Percentiles rank a stretch among this genome's conserved stretches.
phyloP scores from a whole-genome alignment of 2,329 filamentous ascomycete genomes.

The Ilyonectria sp. region DNA sequence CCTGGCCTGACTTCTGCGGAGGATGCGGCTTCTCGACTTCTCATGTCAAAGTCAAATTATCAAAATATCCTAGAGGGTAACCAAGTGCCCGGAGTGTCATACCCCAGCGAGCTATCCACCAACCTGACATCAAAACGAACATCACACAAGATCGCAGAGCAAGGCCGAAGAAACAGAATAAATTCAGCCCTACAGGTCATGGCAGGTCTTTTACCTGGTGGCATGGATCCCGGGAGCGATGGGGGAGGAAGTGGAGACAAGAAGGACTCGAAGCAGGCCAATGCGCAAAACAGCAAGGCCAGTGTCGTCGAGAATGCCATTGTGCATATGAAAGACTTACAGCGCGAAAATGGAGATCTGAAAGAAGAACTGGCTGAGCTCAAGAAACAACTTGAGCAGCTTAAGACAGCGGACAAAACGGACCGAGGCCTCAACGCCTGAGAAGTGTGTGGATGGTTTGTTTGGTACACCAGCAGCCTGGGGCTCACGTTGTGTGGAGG shows the following conservation, averaged over 20 bases:
- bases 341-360: conserved; percentile 79
- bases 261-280: conserved; percentile 63
- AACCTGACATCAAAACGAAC: conserved; percentile 97
- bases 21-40: conserved; percentile 77
- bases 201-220: conserved; percentile 83
- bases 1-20: conserved; percentile 67
- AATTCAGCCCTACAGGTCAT: conserved; percentile 95
- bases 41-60: conserved; percentile 97
- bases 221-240: conserved; percentile 57
- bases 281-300: conserved; percentile 87
- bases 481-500: conserved; percentile 26
- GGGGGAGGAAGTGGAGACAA: conserved; percentile 61
- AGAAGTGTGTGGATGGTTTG: conserved; percentile 14
- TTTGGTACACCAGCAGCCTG: conserved; percentile 7
- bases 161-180: conserved; percentile 94
- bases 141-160: conserved; percentile 97
- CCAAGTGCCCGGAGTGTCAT: conserved; percentile 88
- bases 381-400: conserved; percentile 51
- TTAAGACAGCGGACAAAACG: conserved; percentile 36
- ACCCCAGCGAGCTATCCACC: conserved; percentile 91
- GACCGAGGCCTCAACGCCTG: conserved; percentile 28
- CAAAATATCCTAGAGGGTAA: conserved; percentile 97
- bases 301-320: conserved; percentile 98
- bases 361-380: conserved; percentile 70
- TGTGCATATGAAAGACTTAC: conserved; percentile 90